Conservation (phyloP, 768 basidiomycete species). For the Podaxis mareebaensis region DNA sequence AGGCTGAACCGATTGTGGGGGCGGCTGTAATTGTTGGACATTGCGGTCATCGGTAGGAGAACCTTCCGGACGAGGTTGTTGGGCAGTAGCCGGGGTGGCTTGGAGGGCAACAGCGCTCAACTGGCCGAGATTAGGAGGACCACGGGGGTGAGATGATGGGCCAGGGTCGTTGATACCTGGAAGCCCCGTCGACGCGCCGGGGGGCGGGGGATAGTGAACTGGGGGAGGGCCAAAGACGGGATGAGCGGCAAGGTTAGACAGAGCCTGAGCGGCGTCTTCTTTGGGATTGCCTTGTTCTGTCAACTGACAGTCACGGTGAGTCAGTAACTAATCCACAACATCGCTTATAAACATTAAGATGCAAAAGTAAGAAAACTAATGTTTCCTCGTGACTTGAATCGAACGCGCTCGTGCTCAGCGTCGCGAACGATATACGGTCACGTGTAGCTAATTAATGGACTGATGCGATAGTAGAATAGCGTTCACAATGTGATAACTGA, state of each 20-base stretch:
- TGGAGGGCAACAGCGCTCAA: conserved; percentile 55
- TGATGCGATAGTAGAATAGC: conserved; percentile 16
- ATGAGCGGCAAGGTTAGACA: conserved; percentile 52
- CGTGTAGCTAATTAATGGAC: conserved; percentile 30
- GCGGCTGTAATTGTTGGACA: conserved; percentile 15
- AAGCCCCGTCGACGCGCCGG: conserved; percentile 33
- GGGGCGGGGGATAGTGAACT: conserved; percentile 33
- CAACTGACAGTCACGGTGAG: conserved; percentile 30
- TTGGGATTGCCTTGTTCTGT: conserved; percentile 47
- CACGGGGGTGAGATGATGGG: conserved; percentile 71
- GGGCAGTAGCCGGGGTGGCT: conserved; percentile 34
- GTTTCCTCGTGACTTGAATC: conserved; percentile 21
- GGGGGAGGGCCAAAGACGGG: conserved; percentile 34
- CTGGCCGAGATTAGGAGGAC: conserved; percentile 64
- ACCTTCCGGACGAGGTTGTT: conserved; percentile 18
- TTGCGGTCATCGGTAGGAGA: conserved; percentile 13
- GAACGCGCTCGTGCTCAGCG: conserved; percentile 29
- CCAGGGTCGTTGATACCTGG: conserved; percentile 66
- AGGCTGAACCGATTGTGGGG: conserved; percentile 9
- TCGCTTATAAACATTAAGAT: conserved; percentile 17
- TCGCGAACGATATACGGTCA: conserved; percentile 32
- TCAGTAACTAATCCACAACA: conserved; percentile 5
- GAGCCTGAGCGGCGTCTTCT: conserved; percentile 62
- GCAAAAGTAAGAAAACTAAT: not conserved
- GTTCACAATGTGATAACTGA: conserved; percentile 12